Evolutionary conservation across 2,329 filamentous ascomycete genomes (phyloP), one percentile per base, ranked within the genome.

Genomic region (Botryosphaeria dothidea): DNA sequence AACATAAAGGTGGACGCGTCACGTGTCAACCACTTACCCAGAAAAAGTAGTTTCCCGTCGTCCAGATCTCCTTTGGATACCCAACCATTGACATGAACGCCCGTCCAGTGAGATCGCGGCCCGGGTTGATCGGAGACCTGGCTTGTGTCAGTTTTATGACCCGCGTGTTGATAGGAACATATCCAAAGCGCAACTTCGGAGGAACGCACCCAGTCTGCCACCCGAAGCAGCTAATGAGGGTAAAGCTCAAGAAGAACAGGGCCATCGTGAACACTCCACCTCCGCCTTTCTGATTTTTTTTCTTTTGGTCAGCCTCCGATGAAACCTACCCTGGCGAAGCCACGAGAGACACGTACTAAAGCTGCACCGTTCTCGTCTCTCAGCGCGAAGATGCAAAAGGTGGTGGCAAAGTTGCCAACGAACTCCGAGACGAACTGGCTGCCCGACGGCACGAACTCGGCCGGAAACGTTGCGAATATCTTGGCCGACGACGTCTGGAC

Each of bases 141-240:
- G 17, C 5, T 15, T 13, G 5, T 41, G 15, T 41, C 15, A 41
- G 38, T 15, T 3, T 8, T 29, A 5, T 29, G 6, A 13, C 38
- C 38, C 3, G 5, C 5, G 38, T n/a, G n/a, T n/a, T n/a, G n/a
- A n/a, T n/a, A n/a, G n/a, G n/a, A n/a, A n/a, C n/a, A n/a, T n/a
- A n/a, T n/a, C n/a, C n/a, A n/a, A 21, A 13, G 17, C 38, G 17
- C 91, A 1, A 13, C 9, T 5, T 11, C 11, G 15, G 9, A 15
- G 9, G 4, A n/a, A 90, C 90, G 76, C 91, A 92, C 38, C 90
- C 89, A 1, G 90, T 92, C 75, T 92, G 86, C 88, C 88, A 92
- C 6, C 90, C 90, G 70, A 91, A 92, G 72, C 88, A 90, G 34
- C 87, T 87, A 21, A 89, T 89, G 25, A 92, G 86, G 6, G 88